Base-by-base conservation (phyloP, 2,329 filamentous ascomycete species). In the Fusarium sp. region DNA sequence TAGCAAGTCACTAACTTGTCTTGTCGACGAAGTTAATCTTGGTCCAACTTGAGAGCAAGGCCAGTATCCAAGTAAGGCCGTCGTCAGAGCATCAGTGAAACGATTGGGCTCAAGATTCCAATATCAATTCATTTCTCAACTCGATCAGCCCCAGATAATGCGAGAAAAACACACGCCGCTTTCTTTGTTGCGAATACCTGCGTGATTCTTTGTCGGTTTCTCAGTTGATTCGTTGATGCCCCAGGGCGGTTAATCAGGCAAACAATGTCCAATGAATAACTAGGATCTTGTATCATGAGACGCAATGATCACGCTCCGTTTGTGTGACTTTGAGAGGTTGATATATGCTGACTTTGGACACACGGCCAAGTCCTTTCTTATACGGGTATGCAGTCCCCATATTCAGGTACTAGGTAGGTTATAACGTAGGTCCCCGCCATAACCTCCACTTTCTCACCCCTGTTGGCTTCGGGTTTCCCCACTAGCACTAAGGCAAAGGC, bases 401-500 rank as follows among this genome's bases (percentile, higher is more conserved):
- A 40, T 41, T 23, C 25, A 27, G n/a, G 47, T 34, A 28, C 20
- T n/a, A 25, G 10, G 8, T 25, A 18, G 43, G 43, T 23, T 11
- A 25, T 28, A 28, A 28, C 27, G 27, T 30, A 30, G 28, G 21
- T 23, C 21, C 23, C 23, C 23, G 14, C 32, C 32, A 34, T 34
- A 37, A 18, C 53, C 23, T 59, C 47, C 59, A 55, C 57, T 55
- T 34, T 41, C 43, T 59, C 27, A 41, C 28, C 62, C 55, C 49
- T 66, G 46, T 34, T 62, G 61, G 54, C 28, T 28, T 53, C 66
- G 32, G 49, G 34, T 25, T 27, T 54, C 45, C 56, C 58, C 61
- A 69, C 49, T 21, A 40, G 25, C 34, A 37, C 34, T 37, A 37
- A 37, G 34, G 34, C 34, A 37, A 37, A 37, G 34, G 34, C 34